These are phyloP conservation scores for Cyclotella cryptica DNA, from an alignment of 108 stramenopile species.

Conservation along the genomic window DNA sequence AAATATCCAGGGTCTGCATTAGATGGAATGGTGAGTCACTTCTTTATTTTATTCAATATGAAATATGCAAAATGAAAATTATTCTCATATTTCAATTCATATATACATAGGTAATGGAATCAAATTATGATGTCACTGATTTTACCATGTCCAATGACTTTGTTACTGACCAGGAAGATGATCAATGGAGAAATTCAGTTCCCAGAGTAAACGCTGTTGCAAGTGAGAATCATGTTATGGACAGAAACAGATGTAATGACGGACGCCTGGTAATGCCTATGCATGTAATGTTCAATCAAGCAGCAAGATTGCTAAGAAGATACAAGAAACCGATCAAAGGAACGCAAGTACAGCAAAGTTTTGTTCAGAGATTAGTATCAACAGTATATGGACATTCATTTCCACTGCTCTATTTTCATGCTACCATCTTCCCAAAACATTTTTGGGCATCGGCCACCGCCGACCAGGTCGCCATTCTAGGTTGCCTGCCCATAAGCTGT, in stretches of 20 bases:
- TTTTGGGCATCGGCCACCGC: neutral
- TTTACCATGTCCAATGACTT: too few species aligned
- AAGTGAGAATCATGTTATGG: neutral
- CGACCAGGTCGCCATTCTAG: neutral
- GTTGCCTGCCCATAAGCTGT: conserved; percentile 4
- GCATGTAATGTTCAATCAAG: conserved; percentile 17
- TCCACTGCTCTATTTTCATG: conserved; percentile 3
- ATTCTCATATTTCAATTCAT: too few species aligned
- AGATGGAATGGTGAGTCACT: too few species aligned
- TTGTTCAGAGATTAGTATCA: conserved; percentile 3
- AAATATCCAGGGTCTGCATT: too few species aligned
- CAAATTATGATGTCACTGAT: too few species aligned
- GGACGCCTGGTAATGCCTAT: neutral
- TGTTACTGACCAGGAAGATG: too few species aligned
- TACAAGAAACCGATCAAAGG: neutral
- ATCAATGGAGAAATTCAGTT: too few species aligned
- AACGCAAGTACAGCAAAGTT: neutral
- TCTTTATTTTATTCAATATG: too few species aligned
- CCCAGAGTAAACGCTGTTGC: neutral
- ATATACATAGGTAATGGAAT: too few species aligned
- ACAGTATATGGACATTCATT: conserved; percentile 1
- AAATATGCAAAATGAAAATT: too few species aligned
- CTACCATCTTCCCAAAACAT: conserved; percentile 8
- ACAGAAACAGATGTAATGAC: neutral
- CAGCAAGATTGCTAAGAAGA: neutral